These are phyloP conservation scores for Naganishia randhawae DNA, from an alignment of 768 basidiomycete species.

Conservation along the genomic window DNA sequence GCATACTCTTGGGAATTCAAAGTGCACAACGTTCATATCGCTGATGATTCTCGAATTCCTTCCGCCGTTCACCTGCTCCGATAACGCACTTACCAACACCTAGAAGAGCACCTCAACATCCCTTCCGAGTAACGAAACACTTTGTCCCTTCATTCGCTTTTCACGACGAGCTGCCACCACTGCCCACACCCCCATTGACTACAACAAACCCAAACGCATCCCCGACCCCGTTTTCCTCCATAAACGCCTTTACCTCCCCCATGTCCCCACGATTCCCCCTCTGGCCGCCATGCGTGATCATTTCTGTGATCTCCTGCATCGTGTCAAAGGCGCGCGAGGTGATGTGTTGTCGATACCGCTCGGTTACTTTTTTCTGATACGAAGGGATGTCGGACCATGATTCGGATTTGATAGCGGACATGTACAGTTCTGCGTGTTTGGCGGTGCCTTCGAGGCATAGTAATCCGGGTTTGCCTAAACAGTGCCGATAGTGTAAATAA, in stretches of 20 bases:
- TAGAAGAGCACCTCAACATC: too few relatives aligned
- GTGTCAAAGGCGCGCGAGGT: constrained; percentile 37
- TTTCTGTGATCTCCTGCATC: constrained; percentile 51
- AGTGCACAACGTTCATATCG: too few relatives aligned
- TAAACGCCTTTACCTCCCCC: constrained; percentile 48
- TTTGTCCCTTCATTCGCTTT: background rate
- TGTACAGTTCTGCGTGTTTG: constrained; percentile 44
- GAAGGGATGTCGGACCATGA: constrained; percentile 53
- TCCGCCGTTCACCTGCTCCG: too few relatives aligned
- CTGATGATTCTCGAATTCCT: too few relatives aligned
- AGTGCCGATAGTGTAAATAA: background rate
- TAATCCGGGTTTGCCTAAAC: constrained; percentile 51
- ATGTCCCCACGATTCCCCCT: constrained; percentile 51
- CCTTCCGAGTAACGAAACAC: background rate
- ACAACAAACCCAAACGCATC: constrained; percentile 49
- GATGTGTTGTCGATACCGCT: constrained; percentile 46
- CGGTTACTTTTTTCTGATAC: constrained; percentile 53
- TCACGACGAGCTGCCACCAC: background rate
- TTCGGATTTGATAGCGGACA: constrained; percentile 51
- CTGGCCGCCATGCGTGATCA: constrained; percentile 47
- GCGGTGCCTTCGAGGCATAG: constrained; percentile 51
- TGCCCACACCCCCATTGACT: constrained; percentile 26
- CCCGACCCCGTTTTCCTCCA: constrained; percentile 48
- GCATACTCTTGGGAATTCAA: too few relatives aligned
- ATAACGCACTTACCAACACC: background rate